These are phyloP conservation scores for Ulmus americana DNA, from an alignment of 331 rosid genomes.

Conservation along the genomic window DNA sequence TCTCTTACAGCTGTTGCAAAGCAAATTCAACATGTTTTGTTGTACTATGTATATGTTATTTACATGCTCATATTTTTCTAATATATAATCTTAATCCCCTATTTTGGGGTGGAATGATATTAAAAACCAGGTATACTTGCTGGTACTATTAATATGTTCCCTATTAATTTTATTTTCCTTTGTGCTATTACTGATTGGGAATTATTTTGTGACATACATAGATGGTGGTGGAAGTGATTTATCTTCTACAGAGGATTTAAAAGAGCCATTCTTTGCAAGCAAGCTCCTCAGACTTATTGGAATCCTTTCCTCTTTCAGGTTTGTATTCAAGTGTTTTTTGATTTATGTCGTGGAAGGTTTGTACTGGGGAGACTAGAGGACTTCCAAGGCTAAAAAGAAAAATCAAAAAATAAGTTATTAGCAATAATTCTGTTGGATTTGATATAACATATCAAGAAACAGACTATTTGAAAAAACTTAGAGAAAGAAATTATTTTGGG, in stretches of 20 bases:
- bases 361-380: too few relatives aligned
- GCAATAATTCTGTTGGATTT: too few relatives aligned
- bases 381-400: too few relatives aligned
- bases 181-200: slow-evolving; percentile 11
- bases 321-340: slow-evolving; percentile 20
- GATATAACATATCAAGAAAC: slow-evolving; percentile 3
- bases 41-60: not conserved
- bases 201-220: slow-evolving; percentile 27
- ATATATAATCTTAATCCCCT: not conserved
- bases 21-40: not conserved
- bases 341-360: slow-evolving; percentile 2
- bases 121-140: not conserved
- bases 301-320: slow-evolving; percentile 76
- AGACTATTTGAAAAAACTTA: not conserved
- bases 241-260: slow-evolving; percentile 45
- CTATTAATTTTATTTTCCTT: slow-evolving; percentile 7
- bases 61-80: too few relatives aligned
- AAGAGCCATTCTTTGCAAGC: slow-evolving; percentile 73
- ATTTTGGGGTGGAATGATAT: not conserved
- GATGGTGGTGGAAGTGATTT: slow-evolving; percentile 43
- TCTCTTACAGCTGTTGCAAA: not conserved
- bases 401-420: too few relatives aligned
- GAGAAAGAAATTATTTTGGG: not conserved
- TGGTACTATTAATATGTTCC: too few relatives aligned
- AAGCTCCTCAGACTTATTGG: slow-evolving; percentile 69